phyloP scores from a whole-genome alignment of 345 rosid genomes.

The Eutrema japonicum region DNA sequence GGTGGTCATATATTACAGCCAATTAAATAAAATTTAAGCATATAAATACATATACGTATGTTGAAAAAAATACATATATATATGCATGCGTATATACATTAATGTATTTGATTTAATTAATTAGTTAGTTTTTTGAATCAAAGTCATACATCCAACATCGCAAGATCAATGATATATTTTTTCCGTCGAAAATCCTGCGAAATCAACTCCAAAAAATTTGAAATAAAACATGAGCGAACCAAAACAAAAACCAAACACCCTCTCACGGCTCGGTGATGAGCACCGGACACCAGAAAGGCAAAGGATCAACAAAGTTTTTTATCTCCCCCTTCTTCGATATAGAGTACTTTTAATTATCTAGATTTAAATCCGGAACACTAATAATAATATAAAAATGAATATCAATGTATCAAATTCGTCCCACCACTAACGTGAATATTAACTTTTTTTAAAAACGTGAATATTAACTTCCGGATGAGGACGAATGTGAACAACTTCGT shows the following conservation, averaged over 20 bases:
- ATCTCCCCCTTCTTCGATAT: too few species aligned
- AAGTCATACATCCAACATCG: too few species aligned
- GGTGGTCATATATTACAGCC: conserved; percentile 23
- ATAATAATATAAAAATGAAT: not conserved
- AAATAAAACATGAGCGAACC: too few species aligned
- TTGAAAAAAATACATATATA: not conserved
- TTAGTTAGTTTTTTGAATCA: conserved; percentile 17
- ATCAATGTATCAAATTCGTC: not conserved
- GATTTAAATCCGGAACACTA: not conserved
- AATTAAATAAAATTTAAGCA: conserved; percentile 1
- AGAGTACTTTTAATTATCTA: not conserved
- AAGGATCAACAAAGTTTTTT: too few species aligned
- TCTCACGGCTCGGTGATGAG: too few species aligned
- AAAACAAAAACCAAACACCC: too few species aligned
- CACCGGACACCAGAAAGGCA: too few species aligned
- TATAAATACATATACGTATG: not conserved
- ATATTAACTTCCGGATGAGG: conserved; percentile 16
- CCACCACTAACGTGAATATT: conserved; percentile 18
- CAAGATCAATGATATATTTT: too few species aligned
- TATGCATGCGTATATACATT: not conserved
- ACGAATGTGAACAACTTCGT: conserved; percentile 38
- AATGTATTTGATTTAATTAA: not conserved
- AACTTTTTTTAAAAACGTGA: conserved; percentile 24
- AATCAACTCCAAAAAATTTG: too few species aligned
- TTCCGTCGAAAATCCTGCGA: too few species aligned